Evolutionary conservation across 192 early-diverging fungal species (phyloP).

Genomic region (Chytriomyces hyalinus): DNA sequence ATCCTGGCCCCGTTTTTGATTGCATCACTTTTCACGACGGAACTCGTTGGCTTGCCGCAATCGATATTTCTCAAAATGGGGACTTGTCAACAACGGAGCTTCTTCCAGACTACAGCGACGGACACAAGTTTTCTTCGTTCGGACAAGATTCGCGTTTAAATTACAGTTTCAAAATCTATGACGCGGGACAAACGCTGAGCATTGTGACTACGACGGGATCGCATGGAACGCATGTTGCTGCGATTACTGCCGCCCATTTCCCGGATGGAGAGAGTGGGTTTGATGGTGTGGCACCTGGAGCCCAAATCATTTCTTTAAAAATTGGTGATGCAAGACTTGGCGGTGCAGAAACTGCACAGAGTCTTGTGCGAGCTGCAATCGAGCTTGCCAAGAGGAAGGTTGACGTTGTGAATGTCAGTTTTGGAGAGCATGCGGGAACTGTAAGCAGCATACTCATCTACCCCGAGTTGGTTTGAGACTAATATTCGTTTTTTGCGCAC

Average conservation of each 20-base stretch:
- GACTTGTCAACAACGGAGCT: slow-evolving; percentile 59
- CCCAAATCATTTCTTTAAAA: slow-evolving; percentile 89
- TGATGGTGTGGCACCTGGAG: slow-evolving; percentile 94
- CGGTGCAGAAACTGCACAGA: slow-evolving; percentile 82
- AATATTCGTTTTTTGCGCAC: neutral
- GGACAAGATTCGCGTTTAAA: slow-evolving; percentile 78
- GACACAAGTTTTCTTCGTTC: slow-evolving; percentile 74
- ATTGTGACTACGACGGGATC: slow-evolving; percentile 80
- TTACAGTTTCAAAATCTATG: slow-evolving; percentile 94
- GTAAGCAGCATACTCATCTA: neutral
- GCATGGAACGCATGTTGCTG: slow-evolving; percentile 94
- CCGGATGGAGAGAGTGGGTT: slow-evolving; percentile 51
- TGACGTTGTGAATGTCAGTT: slow-evolving; percentile 53
- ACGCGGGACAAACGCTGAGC: slow-evolving; percentile 62
- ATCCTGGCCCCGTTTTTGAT: slow-evolving; percentile 62
- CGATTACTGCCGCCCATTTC: slow-evolving; percentile 69
- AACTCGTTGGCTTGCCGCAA: slow-evolving; percentile 78
- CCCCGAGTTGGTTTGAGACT: neutral
- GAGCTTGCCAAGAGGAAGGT: slow-evolving; percentile 53
- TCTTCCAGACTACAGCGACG: slow-evolving; percentile 76
- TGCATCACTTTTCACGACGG: slow-evolving; percentile 81
- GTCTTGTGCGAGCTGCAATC: slow-evolving; percentile 79
- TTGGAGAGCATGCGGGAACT: slow-evolving; percentile 7
- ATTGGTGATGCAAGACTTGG: slow-evolving; percentile 81
- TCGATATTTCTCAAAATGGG: slow-evolving; percentile 77